These are phyloP conservation scores for Jasminum sambac DNA, from an alignment of 257 asterid species.

Conservation along the genomic window DNA sequence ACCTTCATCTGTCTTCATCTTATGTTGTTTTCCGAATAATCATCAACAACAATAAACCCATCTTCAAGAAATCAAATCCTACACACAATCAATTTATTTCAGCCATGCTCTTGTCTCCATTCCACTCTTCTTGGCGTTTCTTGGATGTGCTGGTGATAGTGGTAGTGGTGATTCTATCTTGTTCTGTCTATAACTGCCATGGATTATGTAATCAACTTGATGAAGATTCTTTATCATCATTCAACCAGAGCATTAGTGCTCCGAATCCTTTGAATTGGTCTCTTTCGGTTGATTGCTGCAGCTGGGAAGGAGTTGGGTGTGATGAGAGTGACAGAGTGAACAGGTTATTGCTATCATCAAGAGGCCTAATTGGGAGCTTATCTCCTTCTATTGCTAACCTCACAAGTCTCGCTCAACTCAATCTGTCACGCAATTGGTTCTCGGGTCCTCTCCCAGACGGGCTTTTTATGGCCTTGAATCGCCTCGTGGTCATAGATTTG, in stretches of 20 bases:
- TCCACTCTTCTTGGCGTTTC: constrained; percentile 21
- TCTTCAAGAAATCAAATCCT: constrained; percentile 34
- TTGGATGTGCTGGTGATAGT: constrained; percentile 28
- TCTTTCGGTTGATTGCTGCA: constrained; percentile 61
- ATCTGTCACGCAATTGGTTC: constrained; percentile 58
- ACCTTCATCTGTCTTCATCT: constrained; percentile 44
- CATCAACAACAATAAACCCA: constrained; percentile 39
- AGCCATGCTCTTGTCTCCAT: constrained; percentile 53
- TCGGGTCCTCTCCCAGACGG: constrained; percentile 61
- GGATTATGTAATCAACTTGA: constrained; percentile 57
- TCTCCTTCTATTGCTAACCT: constrained; percentile 52
- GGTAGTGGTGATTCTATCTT: constrained; percentile 22
- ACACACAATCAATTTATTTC: constrained; percentile 26
- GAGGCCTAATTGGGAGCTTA: constrained; percentile 57
- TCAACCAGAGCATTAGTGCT: constrained; percentile 41
- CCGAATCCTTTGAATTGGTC: constrained; percentile 67
- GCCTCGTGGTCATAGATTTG: constrained; percentile 50
- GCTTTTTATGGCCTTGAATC: constrained; percentile 44
- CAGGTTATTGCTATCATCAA: constrained; percentile 58
- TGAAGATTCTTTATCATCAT: constrained; percentile 46
- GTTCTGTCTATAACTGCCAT: constrained; percentile 35
- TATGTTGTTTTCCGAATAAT: constrained; percentile 30
- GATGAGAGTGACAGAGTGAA: constrained; percentile 57
- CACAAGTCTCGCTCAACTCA: constrained; percentile 51
- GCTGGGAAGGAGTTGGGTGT: constrained; percentile 83